Evolutionary conservation across 23 red algal species (phyloP).

Genomic region (Gracilaria domingensis): DNA sequence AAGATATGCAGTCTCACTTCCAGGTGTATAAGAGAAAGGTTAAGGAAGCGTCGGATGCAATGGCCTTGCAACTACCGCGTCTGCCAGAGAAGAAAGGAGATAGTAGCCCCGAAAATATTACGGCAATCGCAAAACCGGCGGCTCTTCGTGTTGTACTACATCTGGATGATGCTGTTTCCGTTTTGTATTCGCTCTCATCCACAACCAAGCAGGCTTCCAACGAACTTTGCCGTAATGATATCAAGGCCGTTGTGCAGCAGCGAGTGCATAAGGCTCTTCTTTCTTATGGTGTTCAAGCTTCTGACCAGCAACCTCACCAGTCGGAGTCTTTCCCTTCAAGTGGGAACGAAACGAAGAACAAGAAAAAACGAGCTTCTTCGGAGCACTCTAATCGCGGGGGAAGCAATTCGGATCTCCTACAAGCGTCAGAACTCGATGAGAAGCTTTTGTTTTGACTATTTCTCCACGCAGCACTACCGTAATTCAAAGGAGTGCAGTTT

Average conservation of each 20-base stretch:
- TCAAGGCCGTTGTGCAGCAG: conserved; percentile 10
- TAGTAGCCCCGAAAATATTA: neutral
- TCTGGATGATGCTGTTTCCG: conserved; percentile 33
- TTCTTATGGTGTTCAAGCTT: neutral
- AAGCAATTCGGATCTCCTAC: too few relatives aligned
- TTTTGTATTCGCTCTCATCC: neutral
- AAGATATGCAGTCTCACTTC: neutral
- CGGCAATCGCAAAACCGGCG: neutral
- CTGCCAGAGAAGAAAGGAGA: neutral
- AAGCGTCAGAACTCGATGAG: too few relatives aligned
- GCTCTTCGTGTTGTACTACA: neutral
- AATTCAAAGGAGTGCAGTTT: too few relatives aligned
- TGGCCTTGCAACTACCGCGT: neutral
- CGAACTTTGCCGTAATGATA: neutral
- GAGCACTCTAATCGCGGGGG: too few relatives aligned
- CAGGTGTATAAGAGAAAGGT: neutral
- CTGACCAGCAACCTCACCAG: too few relatives aligned
- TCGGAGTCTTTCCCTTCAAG: too few relatives aligned
- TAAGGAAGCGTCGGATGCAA: neutral
- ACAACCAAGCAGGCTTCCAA: conserved; percentile 1
- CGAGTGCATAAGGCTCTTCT: conserved; percentile 2
- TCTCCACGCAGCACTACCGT: too few relatives aligned
- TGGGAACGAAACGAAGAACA: too few relatives aligned
- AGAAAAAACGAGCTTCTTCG: too few relatives aligned
- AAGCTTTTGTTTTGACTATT: too few relatives aligned